Conservation (phyloP, 352 stramenopile genomes). For the Pythium oligandrum region DNA sequence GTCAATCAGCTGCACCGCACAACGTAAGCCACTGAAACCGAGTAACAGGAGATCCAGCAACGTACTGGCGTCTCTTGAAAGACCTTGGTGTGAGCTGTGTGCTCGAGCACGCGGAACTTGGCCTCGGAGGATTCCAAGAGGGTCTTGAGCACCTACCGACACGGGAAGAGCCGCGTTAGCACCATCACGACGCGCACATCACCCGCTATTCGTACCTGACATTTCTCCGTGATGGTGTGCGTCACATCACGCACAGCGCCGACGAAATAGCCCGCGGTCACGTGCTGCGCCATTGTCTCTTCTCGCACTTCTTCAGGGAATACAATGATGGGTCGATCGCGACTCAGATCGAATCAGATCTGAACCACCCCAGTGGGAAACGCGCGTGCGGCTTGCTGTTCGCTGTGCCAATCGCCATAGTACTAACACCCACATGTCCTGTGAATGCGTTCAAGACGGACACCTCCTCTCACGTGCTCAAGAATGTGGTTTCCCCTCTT, state of each 20-base stretch:
- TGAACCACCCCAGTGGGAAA: too few species aligned
- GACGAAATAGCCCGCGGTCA: slow-evolving; percentile 32
- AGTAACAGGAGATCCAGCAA: not conserved
- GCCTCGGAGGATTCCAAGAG: slow-evolving; percentile 59
- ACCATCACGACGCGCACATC: not conserved
- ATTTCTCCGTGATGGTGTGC: slow-evolving; percentile 69
- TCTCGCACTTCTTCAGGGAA: too few species aligned
- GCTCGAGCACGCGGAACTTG: slow-evolving; percentile 41
- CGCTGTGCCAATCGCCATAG: too few species aligned
- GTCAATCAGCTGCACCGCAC: slow-evolving; percentile 43
- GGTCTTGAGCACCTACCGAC: slow-evolving; percentile 45
- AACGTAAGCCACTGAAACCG: not conserved
- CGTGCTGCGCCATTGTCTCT: slow-evolving; percentile 11
- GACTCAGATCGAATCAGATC: too few species aligned
- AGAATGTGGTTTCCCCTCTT: too few species aligned
- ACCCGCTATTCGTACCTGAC: slow-evolving; percentile 32
- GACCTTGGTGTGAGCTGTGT: slow-evolving; percentile 41
- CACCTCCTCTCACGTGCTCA: too few species aligned
- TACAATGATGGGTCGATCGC: too few species aligned
- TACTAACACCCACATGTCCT: too few species aligned
- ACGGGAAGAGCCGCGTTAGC: not conserved
- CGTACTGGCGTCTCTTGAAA: slow-evolving; percentile 53
- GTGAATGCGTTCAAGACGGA: too few species aligned
- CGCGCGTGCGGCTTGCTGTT: too few species aligned
- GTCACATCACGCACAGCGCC: slow-evolving; percentile 51